phyloP scores from a whole-genome alignment of 2,329 filamentous ascomycete genomes.

The Echinosphaeria canescens region DNA sequence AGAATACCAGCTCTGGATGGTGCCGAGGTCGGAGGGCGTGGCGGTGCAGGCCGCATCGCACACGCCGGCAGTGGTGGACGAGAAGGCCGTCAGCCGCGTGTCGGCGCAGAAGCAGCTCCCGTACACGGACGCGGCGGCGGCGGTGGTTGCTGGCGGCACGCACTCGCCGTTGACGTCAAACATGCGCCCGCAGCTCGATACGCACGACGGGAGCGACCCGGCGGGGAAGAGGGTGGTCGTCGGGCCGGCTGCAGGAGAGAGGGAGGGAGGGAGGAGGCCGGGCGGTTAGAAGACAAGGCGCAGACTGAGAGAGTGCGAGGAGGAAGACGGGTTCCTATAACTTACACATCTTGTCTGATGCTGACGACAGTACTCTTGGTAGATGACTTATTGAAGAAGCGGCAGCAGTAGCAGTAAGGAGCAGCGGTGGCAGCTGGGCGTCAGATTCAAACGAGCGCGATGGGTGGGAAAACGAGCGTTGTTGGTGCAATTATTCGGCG shows the following conservation, averaged over 20 bases:
- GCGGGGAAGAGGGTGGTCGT: conserved; percentile 34
- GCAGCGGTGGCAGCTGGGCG: too few relatives aligned
- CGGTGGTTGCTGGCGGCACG: conserved; percentile 30
- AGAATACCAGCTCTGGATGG: conserved; percentile 50
- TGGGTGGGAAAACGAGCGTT: too few relatives aligned
- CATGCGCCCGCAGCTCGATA: conserved; percentile 32
- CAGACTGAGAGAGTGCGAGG: too few relatives aligned
- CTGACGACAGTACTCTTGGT: too few relatives aligned
- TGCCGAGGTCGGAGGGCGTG: conserved; percentile 23
- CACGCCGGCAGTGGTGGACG: conserved; percentile 29
- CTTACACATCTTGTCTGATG: too few relatives aligned
- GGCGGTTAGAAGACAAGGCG: too few relatives aligned
- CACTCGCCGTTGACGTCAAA: conserved; percentile 54
- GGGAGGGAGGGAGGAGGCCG: too few relatives aligned
- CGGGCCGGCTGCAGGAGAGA: conserved; percentile 1
- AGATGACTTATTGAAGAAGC: too few relatives aligned
- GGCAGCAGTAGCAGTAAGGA: too few relatives aligned
- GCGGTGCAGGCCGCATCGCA: conserved; percentile 38
- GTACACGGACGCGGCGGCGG: conserved; percentile 28
- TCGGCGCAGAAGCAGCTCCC: conserved; percentile 56
- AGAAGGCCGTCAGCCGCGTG: conserved; percentile 32
- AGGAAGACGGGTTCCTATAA: too few relatives aligned
- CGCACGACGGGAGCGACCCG: conserved; percentile 37
- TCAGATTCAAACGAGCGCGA: too few relatives aligned
- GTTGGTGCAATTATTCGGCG: too few relatives aligned